Base-by-base conservation (phyloP, 768 basidiomycete genomes). In the Coprinopsis sp. region DNA sequence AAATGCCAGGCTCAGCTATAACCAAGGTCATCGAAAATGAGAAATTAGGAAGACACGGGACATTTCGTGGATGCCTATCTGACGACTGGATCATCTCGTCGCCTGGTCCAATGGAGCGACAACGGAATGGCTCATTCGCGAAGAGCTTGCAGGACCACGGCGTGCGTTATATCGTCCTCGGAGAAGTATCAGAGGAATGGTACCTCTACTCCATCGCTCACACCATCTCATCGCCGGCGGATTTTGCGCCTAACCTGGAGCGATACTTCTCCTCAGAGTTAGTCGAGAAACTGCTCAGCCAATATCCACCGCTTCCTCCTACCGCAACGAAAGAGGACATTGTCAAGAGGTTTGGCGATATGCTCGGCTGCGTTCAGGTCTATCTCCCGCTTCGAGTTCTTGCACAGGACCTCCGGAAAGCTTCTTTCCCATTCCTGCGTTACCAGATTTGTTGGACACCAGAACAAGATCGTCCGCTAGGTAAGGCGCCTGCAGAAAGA, bases 141-240 rank as follows among this genome's bases (percentile, higher is more conserved):
- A 62, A 62, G 8, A 73, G 68, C 1, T 70, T 88, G 11, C 62
- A 58, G 36, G 74, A 68, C 16, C 79, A 77, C 16, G 85, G 87
- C 2, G 70, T 87, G 36, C 72, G 67, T 31, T 78, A 74, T 56
- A 66, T 89, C 47, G 66, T 81, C 40, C 64, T 83, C n/a, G 87
- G 87, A 7, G 82, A 86, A 45, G 69, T 87, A 40, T 71, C 67
- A 13, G 84, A 88, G 54, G 86, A 89, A 60, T 88, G 86, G 85
- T 85, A 79, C 59, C 71, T 87, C 41, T 88, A 87, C 54, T 76
- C 83, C 12, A 80, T 87, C 53, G 78, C 84, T 3, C 78, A 86
- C 58, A 76, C 79, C 0, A 73, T 87, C 38, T 42, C 58, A 10
- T 62, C 67, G 7, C 63, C 70, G 18, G 52, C 52, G 19, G 86